Base-by-base conservation (phyloP, 225 moss, liverwort and hornwort species). In the Marchantia polymorpha region DNA sequence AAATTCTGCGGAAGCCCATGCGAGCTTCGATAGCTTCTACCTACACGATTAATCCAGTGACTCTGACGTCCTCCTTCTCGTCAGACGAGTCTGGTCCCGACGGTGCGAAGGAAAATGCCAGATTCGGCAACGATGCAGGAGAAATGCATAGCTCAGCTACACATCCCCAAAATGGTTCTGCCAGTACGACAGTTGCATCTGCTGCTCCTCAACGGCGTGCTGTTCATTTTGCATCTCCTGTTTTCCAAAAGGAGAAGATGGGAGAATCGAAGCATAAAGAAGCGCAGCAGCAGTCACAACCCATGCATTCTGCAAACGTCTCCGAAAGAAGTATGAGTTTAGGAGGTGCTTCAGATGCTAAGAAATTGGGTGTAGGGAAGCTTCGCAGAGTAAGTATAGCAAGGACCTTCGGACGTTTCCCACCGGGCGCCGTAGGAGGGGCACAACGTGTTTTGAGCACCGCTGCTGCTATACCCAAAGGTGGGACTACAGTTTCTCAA, bases 11-110 rank as follows among this genome's bases (percentile, higher is more conserved):
- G 46, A 66, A 80, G 27, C 87, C 87, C 0, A 77, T 71, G 72
- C 75, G 87, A 76, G 87, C 87, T 51, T 88, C 87, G 3, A 88
- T 88, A 23, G 85, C 87, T 27, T 64, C 87, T 0, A 83, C 87
- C 12, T 88, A 83, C 53, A 72, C 78, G 30, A 81, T 84, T 55
- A 88, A 88, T 71, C 83, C 81, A 20, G 74, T 83, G 20, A 78
- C 12, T 52, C 85, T 88, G 26, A 78, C 81, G 31, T 83, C 81
- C 15, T 84, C 87, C 55, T 77, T 81, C 75, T 88, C 87, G 0
- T 82, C 80, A 4, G 87, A 88, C 20, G 85, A 85, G 15, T 84
- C 79, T 16, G 82, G 73, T 22, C 73, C 60, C 19, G 82, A 83
- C 29, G 77, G 61, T 52, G 59, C 68, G 10, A 87, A 84, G 66